phyloP scores from a whole-genome alignment of 2,329 filamentous ascomycete species.

The Cladosporium colombiae region DNA sequence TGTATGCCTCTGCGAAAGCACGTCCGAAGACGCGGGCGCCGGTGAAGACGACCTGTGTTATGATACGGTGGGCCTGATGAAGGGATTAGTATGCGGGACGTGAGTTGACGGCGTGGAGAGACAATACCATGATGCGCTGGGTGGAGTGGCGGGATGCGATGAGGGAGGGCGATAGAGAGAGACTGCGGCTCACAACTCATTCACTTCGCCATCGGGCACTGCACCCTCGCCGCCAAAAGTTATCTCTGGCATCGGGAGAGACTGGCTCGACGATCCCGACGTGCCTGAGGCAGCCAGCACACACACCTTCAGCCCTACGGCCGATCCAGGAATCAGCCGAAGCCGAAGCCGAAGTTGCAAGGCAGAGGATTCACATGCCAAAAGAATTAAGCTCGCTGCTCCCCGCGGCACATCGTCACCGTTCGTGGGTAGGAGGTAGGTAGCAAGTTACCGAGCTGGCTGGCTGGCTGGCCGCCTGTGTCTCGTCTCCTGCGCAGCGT shows the following conservation, averaged over 20 bases:
- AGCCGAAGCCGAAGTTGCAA: not conserved
- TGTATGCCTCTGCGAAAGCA: slow-evolving; percentile 91
- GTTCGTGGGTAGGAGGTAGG: not conserved
- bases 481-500: not conserved
- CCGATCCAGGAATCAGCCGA: not conserved
- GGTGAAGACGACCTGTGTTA: slow-evolving; percentile 89
- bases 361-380: not conserved
- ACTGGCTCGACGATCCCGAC: not conserved
- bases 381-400: not conserved
- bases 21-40: slow-evolving; percentile 89
- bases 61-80: slow-evolving; percentile 87
- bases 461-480: not conserved
- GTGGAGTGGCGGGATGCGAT: slow-evolving; percentile 13
- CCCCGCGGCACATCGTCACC: slow-evolving; percentile 7
- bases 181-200: not conserved
- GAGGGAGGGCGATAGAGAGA: not conserved
- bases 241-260: slow-evolving; percentile 4
- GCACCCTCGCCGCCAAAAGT: slow-evolving; percentile 1
- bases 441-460: not conserved
- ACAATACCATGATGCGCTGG: slow-evolving; percentile 28
- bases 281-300: not conserved
- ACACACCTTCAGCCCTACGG: not conserved
- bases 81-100: not conserved
- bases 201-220: slow-evolving; percentile 1
- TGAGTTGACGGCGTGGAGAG: not conserved